Percentiles rank a stretch among this genome's conserved stretches.
Evolutionary conservation across 441 rosid genomes (phyloP).

Genomic region (Arabidopsis lyrata): DNA sequence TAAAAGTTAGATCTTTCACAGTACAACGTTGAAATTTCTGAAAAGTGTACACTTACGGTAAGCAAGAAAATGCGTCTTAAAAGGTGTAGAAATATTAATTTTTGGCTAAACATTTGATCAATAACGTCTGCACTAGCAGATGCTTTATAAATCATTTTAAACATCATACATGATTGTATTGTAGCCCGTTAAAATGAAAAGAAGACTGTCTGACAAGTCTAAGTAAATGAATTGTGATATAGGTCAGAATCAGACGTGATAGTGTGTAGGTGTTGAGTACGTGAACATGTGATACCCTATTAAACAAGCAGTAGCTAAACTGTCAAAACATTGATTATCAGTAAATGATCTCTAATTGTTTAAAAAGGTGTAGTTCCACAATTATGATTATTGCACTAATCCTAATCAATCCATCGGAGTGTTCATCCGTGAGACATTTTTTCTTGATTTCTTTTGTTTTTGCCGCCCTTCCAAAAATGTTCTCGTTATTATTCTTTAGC

Average conservation of each 20-base stretch:
- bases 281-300: background rate
- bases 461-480: background rate
- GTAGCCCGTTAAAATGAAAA: background rate
- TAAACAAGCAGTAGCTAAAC: conserved; percentile 1
- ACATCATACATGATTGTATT: background rate
- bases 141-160: background rate
- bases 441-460: background rate
- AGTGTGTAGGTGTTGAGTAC: background rate
- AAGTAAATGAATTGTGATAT: conserved; percentile 1
- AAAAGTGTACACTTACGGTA: background rate
- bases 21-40: background rate
- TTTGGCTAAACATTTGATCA: background rate
- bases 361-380: background rate
- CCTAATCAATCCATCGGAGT: background rate
- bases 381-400: background rate
- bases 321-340: background rate
- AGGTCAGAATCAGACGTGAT: background rate
- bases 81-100: background rate
- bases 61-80: background rate
- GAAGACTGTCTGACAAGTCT: background rate
- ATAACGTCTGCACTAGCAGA: background rate
- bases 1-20: background rate
- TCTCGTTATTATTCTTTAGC: too few relatives aligned
- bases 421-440: conserved; percentile 2
- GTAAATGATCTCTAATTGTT: background rate